Conservation (phyloP, 2,329 filamentous ascomycete genomes). For the Aspergillus neoniger region DNA sequence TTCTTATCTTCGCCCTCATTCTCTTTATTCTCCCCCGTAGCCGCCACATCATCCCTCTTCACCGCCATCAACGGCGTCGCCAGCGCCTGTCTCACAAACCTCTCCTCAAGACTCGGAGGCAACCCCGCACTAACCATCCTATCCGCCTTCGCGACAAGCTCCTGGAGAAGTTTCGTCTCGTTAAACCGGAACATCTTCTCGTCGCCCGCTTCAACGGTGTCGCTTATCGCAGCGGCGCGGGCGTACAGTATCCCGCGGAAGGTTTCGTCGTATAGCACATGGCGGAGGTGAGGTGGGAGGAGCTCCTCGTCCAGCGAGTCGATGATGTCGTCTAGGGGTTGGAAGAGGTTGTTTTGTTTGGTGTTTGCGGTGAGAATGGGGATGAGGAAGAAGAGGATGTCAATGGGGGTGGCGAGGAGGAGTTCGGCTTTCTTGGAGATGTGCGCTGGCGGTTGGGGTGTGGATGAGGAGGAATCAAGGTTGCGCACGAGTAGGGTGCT, state of each 20-base stretch:
- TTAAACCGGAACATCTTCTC: conserved; percentile 84
- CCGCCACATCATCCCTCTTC: conserved; percentile 55
- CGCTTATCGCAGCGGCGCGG: conserved; percentile 72
- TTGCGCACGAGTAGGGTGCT: conserved; percentile 57
- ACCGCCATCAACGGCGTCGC: conserved; percentile 74
- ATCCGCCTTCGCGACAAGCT: conserved; percentile 71
- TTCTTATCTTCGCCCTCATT: conserved; percentile 28
- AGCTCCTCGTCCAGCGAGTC: conserved; percentile 43
- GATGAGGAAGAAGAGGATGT: conserved; percentile 80
- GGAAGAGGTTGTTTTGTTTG: conserved; percentile 42
- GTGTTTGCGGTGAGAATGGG: conserved; percentile 61
- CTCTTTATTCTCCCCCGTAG: conserved; percentile 25
- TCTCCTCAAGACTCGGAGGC: conserved; percentile 80
- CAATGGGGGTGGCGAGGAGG: conserved; percentile 80
- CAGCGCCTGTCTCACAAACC: conserved; percentile 74
- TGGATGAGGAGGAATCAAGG: neutral
- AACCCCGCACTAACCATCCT: conserved; percentile 66
- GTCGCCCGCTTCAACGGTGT: conserved; percentile 78
- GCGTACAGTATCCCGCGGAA: conserved; percentile 57
- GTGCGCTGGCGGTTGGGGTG: conserved; percentile 45
- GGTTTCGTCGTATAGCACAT: conserved; percentile 41
- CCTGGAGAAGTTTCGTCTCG: conserved; percentile 66
- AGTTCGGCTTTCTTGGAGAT: conserved; percentile 70
- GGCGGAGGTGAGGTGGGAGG: conserved; percentile 43
- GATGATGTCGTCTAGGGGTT: conserved; percentile 53